Conservation (phyloP, 495 filamentous ascomycete species). For the Choiromyces venosus region DNA sequence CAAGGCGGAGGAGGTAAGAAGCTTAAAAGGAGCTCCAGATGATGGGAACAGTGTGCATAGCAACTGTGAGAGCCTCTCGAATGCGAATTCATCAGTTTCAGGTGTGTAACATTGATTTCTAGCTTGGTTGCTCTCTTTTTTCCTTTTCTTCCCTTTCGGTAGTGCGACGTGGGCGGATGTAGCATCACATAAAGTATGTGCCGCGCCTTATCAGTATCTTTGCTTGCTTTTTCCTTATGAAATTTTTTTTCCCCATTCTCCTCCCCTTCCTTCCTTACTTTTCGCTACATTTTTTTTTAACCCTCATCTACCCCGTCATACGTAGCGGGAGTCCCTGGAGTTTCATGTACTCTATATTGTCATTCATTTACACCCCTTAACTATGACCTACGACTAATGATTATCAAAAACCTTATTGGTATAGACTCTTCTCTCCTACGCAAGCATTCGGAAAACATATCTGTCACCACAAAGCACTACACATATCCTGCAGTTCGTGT, state of each 20-base stretch:
- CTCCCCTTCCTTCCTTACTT: slow-evolving; percentile 8
- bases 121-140: slow-evolving; percentile 23
- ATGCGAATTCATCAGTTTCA: slow-evolving; percentile 19
- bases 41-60: slow-evolving; percentile 31
- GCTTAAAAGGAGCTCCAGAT: slow-evolving; percentile 19
- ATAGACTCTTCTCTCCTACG: slow-evolving; percentile 71
- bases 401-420: slow-evolving; percentile 23
- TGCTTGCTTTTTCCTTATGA: slow-evolving; percentile 1
- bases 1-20: slow-evolving; percentile 11
- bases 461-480: slow-evolving; percentile 63
- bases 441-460: slow-evolving; percentile 65
- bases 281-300: slow-evolving; percentile 5
- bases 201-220: slow-evolving; percentile 19
- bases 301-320: slow-evolving; percentile 7
- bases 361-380: neutral
- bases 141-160: slow-evolving; percentile 9
- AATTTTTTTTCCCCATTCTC: neutral
- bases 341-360: slow-evolving; percentile 10
- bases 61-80: neutral
- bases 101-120: slow-evolving; percentile 37
- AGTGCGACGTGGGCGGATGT: slow-evolving; percentile 14
- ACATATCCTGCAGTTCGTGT: slow-evolving; percentile 74
- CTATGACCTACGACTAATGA: slow-evolving; percentile 18
- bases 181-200: slow-evolving; percentile 18
- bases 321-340: slow-evolving; percentile 10